phyloP scores from a whole-genome alignment of 495 filamentous ascomycete species.

The Jackrogersella multiformis region DNA sequence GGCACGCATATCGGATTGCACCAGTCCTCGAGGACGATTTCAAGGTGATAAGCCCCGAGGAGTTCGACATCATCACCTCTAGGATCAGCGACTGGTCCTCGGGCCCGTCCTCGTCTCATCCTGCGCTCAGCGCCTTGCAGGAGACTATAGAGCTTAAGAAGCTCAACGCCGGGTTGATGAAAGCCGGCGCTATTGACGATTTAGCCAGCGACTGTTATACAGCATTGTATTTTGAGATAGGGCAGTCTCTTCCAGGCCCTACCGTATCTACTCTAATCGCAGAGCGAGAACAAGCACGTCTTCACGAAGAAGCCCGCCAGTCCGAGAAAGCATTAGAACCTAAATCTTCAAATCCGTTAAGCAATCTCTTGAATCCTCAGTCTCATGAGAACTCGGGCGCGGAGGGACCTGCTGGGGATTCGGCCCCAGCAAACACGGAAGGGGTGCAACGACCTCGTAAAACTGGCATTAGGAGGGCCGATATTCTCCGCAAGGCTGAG shows the following conservation, averaged over 20 bases:
- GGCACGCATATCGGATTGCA: slow-evolving; percentile 70
- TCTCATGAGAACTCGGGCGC: slow-evolving; percentile 44
- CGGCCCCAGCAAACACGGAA: slow-evolving; percentile 36
- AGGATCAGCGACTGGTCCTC: slow-evolving; percentile 63
- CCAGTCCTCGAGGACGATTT: slow-evolving; percentile 81
- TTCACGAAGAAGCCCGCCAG: slow-evolving; percentile 37
- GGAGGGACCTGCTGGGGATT: slow-evolving; percentile 38
- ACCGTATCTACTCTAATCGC: slow-evolving; percentile 40
- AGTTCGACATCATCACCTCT: slow-evolving; percentile 71
- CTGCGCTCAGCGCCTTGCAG: slow-evolving; percentile 74
- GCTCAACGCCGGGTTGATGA: slow-evolving; percentile 85
- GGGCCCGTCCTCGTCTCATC: slow-evolving; percentile 52
- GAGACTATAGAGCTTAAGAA: slow-evolving; percentile 92
- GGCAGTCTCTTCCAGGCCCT: slow-evolving; percentile 48
- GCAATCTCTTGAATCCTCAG: slow-evolving; percentile 45
- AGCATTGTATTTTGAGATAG: slow-evolving; percentile 70
- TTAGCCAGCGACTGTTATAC: slow-evolving; percentile 88
- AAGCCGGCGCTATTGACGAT: slow-evolving; percentile 85
- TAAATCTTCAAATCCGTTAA: slow-evolving; percentile 41
- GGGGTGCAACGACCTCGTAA: slow-evolving; percentile 48
- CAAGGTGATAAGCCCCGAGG: slow-evolving; percentile 78
- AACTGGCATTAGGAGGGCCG: slow-evolving; percentile 52
- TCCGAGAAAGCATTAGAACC: slow-evolving; percentile 29
- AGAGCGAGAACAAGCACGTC: slow-evolving; percentile 44
- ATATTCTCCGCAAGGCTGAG: slow-evolving; percentile 61